Base-by-base conservation (phyloP, 495 filamentous ascomycete species). In the Hyaloscypha variabilis region DNA sequence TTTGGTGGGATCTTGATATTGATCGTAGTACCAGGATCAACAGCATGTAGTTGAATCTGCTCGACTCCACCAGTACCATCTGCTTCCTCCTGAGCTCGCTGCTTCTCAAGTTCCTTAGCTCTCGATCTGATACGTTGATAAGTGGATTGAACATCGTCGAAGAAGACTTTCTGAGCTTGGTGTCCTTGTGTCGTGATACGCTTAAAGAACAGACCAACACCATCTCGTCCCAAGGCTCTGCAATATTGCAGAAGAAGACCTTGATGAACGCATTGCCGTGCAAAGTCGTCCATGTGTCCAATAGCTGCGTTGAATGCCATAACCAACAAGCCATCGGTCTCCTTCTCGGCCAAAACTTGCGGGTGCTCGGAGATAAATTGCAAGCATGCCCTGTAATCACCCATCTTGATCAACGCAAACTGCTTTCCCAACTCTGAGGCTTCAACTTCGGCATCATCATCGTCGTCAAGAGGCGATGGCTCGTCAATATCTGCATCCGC, bases 1-100 rank as follows among this genome's bases (percentile, higher is more conserved):
- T 78, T 71, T 13, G 91, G 86, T 42, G 88, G 88, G 14, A 97
- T 87, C 42, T 77, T 85, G 77, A 99, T 97, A 76, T 91, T 93
- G 72, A 99, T 98, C 58, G 88, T 88, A 2, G 95, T 97, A 63
- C 90, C 91, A 14, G 94, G 94, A 71, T 98, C 93, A 25, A 98
- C 93, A 19, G 95, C 94, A 74, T 99, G 95, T 25, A 99, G 82
- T 78, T 99, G 95, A 70, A 99, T 98, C 74, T 97, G 94, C 79
- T 98, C 94, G n/a, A 96, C 91, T 11, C 89, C 91, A 34, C 78
- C 84, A 3, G 68, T 70, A 30, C 73, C 78, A 17, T 87, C 86
- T 36, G 82, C 87, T 58, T 86, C 86, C 21, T 88, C 84, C 52
- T 88, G 85, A 1, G 86, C 85, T 75, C 87, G 79, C 65, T 89